phyloP scores from a whole-genome alignment of 257 asterid genomes.

The Parsonsia alboflavescens region DNA sequence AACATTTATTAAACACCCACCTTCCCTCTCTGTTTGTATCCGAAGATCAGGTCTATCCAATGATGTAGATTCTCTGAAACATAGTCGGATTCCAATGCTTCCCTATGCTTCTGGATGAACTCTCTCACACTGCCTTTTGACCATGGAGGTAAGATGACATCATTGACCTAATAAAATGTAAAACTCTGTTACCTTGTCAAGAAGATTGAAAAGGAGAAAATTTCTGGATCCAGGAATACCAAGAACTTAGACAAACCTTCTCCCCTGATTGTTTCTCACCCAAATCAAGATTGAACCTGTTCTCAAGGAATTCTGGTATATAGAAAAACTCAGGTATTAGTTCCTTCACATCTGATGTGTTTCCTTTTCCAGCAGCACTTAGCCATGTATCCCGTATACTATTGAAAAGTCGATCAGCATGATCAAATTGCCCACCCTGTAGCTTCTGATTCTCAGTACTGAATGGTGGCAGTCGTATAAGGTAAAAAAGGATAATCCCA shows the following conservation, averaged over 20 bases:
- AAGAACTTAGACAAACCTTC: constrained; percentile 54
- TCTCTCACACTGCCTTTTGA: constrained; percentile 88
- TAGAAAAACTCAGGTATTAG: constrained; percentile 96
- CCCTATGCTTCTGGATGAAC: constrained; percentile 90
- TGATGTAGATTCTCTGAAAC: constrained; percentile 96
- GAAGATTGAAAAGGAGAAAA: not conserved
- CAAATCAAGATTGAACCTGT: constrained; percentile 83
- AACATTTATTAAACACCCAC: constrained; percentile 34
- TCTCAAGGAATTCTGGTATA: constrained; percentile 91
- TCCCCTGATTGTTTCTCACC: constrained; percentile 99
- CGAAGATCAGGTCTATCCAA: constrained; percentile 99
- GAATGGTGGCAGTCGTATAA: constrained; percentile 91
- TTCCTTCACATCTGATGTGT: constrained; percentile 98
- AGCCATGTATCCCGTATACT: constrained; percentile 86
- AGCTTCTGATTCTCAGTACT: constrained; percentile 86
- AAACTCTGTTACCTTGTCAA: constrained; percentile 6
- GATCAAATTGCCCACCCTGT: constrained; percentile 99
- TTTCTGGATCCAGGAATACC: not conserved
- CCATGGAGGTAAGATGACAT: constrained; percentile 93
- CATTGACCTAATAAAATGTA: constrained; percentile 71
- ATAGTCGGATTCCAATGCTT: constrained; percentile 96
- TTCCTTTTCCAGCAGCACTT: constrained; percentile 99
- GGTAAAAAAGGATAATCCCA: constrained; percentile 98
- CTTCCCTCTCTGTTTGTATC: constrained; percentile 95
- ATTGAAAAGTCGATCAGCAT: constrained; percentile 98